Evolutionary conservation across 257 asterid genomes (phyloP), one percentile per base, ranked within the genome.

Genomic region (Solanum tarapatanum): DNA sequence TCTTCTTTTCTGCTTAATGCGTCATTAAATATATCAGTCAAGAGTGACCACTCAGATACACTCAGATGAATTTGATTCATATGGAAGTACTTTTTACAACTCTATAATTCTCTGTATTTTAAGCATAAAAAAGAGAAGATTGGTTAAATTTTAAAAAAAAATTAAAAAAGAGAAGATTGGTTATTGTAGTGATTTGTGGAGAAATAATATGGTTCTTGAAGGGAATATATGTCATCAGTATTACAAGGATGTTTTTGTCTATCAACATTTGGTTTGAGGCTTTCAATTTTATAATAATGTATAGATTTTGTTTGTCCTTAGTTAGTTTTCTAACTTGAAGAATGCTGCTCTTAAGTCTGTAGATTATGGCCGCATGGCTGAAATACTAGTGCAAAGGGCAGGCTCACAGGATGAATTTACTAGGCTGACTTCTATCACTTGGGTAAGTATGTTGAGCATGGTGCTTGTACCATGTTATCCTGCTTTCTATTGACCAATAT

Each of bases 311-410:
- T 45, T 88, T 88, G 83, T 87, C 84, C 60, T 26, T 88, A 72
- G 87, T 51, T 28, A 86, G 32, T 87, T 88, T 87, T 89, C 89
- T 91, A 90, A 93, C 92, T 86, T 85, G 82, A 90, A 70, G 55
- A 88, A 62, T 89, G 88, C 74, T 89, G 72, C 87, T 88, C 88
- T 91, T 91, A 92, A 97, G 99, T 97, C 99, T 91, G 99, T 97
- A 93, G 99, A 97, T 95, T 97, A 97, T 91, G 99, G 99, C 88
- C 98, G 99, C 91, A 97, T 97, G 99, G 98, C 99, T 87, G 99
- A 97, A 92, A 97, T 97, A 90, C 90, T 97, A 91, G 98, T 97
- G 58, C 98, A 97, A 88, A 94, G 99, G 90, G 99, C 99, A 82
- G 94, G 96, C 91, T 93, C 99, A 28, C 89, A 92, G 85, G 99